Conservation (phyloP, 169 alveolate species). For the Babesia ovis region DNA sequence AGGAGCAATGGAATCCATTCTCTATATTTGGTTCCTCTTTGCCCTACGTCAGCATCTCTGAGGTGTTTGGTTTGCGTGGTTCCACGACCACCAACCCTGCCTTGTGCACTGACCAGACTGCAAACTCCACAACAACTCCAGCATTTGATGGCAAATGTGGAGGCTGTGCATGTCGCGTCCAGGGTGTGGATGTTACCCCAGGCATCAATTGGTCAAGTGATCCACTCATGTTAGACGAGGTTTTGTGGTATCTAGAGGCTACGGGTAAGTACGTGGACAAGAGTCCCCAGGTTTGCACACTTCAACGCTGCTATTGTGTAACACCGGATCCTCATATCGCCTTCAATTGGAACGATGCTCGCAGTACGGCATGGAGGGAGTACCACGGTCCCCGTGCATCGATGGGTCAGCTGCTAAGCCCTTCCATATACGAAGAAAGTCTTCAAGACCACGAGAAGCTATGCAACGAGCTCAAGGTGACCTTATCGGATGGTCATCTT, state of each 20-base stretch:
- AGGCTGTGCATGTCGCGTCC: conserved; percentile 38
- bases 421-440: conserved; percentile 13
- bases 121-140: background rate
- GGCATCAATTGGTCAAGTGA: conserved; percentile 58
- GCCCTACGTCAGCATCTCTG: conserved; percentile 73
- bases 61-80: conserved; percentile 56
- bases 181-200: conserved; percentile 13
- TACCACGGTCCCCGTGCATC: conserved; percentile 62
- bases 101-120: background rate
- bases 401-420: conserved; percentile 49
- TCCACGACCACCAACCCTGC: background rate
- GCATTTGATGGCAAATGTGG: conserved; percentile 53
- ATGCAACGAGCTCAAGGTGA: conserved; percentile 2
- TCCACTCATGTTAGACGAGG: conserved; percentile 50
- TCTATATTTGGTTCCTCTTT: conserved; percentile 84
- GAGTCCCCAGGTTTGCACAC: conserved; percentile 41
- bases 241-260: conserved; percentile 62
- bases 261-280: conserved; percentile 56
- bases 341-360: conserved; percentile 62
- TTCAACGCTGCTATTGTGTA: conserved; percentile 60
- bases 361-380: conserved; percentile 40
- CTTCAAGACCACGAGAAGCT: conserved; percentile 17
- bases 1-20: conserved; percentile 81
- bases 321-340: conserved; percentile 65
- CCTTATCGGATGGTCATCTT: background rate